Evolutionary conservation across 1,284 basidiomycete genomes (phyloP).

Genomic region (Cryptococcus sp.): DNA sequence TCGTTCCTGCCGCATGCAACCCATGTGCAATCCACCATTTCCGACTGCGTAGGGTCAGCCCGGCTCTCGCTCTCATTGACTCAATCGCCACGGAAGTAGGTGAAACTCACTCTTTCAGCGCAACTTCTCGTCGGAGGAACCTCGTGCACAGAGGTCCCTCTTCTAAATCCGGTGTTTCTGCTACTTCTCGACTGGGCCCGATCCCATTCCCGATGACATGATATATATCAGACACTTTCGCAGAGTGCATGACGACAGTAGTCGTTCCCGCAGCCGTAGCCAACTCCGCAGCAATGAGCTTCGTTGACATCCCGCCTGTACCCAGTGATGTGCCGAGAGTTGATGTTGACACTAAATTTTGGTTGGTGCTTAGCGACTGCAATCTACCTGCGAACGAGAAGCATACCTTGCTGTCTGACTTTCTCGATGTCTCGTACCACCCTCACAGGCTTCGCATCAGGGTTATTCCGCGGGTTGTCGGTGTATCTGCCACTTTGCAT

Average conservation of each 20-base stretch:
- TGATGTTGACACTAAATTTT: conserved; percentile 73
- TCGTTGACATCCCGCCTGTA: conserved; percentile 99
- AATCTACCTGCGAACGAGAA: not conserved
- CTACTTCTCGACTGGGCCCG: conserved; percentile 36
- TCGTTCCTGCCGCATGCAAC: conserved; percentile 78
- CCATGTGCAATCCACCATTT: conserved; percentile 97
- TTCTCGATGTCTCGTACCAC: conserved; percentile 79
- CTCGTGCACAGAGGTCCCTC: conserved; percentile 70
- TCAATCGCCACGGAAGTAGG: not conserved
- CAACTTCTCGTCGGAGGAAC: conserved; percentile 73
- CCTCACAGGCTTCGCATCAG: conserved; percentile 75
- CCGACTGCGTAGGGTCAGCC: conserved; percentile 55
- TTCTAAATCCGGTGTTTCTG: conserved; percentile 32
- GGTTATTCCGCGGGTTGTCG: conserved; percentile 89
- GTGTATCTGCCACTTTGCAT: conserved; percentile 63
- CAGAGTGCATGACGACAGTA: conserved; percentile 85
- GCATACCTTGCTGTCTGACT: conserved; percentile 75
- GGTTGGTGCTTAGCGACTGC: conserved; percentile 1
- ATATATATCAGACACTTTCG: conserved; percentile 74
- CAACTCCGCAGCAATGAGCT: conserved; percentile 96
- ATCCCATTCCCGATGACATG: conserved; percentile 68
- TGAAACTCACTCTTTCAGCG: conserved; percentile 67
- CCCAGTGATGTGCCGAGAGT: conserved; percentile 91
- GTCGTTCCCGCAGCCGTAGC: conserved; percentile 95
- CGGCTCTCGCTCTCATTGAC: not conserved